Percentiles rank a stretch among this genome's conserved stretches.
Conservation (phyloP, 805 yeast genomes). For the Wickerhamiella musiphila region DNA sequence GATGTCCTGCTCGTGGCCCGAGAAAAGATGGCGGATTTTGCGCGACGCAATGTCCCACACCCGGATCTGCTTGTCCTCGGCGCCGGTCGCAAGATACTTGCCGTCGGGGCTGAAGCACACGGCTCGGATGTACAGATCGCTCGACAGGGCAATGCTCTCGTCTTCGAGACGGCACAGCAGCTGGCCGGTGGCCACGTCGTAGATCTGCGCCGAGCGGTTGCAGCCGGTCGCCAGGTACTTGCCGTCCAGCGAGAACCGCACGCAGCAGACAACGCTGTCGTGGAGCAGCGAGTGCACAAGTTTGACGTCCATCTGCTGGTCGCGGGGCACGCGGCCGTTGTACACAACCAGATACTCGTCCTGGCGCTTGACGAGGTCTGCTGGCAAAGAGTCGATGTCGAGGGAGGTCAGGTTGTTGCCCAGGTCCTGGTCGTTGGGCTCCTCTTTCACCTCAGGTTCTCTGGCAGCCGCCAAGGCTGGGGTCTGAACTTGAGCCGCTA, state of each 20-base stretch:
- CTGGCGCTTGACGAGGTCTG: constrained; percentile 64
- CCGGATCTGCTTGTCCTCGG: constrained; percentile 59
- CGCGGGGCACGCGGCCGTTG: constrained; percentile 71
- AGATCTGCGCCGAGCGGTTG: constrained; percentile 88
- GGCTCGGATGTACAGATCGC: constrained; percentile 83
- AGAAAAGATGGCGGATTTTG: constrained; percentile 59
- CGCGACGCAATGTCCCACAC: constrained; percentile 89
- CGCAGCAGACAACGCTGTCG: constrained; percentile 92
- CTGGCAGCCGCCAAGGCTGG: no score
- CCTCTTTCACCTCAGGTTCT: neutral
- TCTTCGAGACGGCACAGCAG: constrained; percentile 74
- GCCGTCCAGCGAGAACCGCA: constrained; percentile 80
- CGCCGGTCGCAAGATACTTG: constrained; percentile 83
- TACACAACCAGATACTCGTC: constrained; percentile 76
- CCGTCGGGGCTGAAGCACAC: constrained; percentile 96
- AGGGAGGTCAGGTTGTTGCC: constrained; percentile 34
- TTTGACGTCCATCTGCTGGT: constrained; percentile 61
- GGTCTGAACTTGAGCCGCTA: no score
- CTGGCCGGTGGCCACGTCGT: constrained; percentile 81
- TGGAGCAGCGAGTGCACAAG: constrained; percentile 82
- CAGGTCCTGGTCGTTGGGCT: neutral
- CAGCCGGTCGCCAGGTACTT: constrained; percentile 91
- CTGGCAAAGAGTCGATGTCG: constrained; percentile 60
- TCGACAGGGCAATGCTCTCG: constrained; percentile 50
- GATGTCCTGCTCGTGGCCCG: constrained; percentile 95